Evolutionary conservation across 2,329 filamentous ascomycete species (phyloP).

Genomic region (Domatiomyces catenatus): DNA sequence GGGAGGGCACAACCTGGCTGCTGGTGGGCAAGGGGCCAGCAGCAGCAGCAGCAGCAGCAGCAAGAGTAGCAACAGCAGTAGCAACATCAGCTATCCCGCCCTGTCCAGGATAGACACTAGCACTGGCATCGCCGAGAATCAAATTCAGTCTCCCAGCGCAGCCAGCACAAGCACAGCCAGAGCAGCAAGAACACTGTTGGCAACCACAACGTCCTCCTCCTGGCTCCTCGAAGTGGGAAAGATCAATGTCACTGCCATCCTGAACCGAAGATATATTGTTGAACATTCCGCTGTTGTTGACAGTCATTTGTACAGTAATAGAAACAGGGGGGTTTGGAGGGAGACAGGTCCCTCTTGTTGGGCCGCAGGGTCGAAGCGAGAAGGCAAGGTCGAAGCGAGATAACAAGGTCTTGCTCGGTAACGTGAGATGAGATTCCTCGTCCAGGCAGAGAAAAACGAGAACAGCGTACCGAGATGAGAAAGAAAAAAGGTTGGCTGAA

Average conservation of each 20-base stretch:
- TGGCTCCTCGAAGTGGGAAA: not conserved
- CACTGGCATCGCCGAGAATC: not conserved
- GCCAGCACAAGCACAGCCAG: not conserved
- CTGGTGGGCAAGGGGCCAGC: not conserved
- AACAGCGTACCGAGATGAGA: too few species aligned
- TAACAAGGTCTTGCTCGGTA: too few species aligned
- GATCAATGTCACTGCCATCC: not conserved
- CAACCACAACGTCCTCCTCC: not conserved
- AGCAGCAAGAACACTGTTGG: not conserved
- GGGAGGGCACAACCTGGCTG: not conserved
- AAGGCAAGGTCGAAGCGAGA: too few species aligned
- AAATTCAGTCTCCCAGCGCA: not conserved
- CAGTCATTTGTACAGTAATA: not conserved
- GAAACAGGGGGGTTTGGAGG: not conserved
- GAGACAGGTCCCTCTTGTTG: too few species aligned
- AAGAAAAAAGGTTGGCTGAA: too few species aligned
- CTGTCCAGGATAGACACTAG: not conserved
- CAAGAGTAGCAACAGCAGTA: too few species aligned
- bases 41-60: not conserved
- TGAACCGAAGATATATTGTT: not conserved
- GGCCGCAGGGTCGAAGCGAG: too few species aligned
- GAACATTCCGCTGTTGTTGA: not conserved
- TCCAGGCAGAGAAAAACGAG: too few species aligned
- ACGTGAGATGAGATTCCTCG: too few species aligned
- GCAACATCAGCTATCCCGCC: not conserved